Conservation (phyloP, 148 eudicot genomes). For the Nyssa sinensis region DNA sequence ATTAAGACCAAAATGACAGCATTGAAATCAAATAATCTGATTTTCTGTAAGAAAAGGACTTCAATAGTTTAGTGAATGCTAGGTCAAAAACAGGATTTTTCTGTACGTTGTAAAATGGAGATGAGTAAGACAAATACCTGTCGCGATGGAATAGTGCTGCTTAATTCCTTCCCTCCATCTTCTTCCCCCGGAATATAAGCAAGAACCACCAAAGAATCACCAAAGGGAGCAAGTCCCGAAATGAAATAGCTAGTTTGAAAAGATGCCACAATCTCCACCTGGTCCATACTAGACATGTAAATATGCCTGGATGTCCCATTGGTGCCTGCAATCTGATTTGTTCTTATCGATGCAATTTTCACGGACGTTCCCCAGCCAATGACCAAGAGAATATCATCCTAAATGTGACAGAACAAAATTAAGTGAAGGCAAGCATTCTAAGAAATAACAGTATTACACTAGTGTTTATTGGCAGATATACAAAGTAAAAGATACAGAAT, state of each 20-base stretch:
- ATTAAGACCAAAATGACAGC: background rate
- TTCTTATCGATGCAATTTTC: constrained; percentile 74
- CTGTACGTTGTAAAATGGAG: background rate
- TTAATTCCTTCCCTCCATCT: constrained; percentile 82
- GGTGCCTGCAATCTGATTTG: constrained; percentile 40
- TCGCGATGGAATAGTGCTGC: constrained; percentile 68
- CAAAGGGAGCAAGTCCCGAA: constrained; percentile 97
- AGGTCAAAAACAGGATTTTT: background rate
- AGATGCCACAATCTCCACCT: constrained; percentile 96
- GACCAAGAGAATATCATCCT: constrained; percentile 87
- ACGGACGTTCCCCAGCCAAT: constrained; percentile 99
- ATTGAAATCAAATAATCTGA: background rate
- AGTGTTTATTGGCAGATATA: background rate
- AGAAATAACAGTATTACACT: background rate
- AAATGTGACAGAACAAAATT: constrained; percentile 31
- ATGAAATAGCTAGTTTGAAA: constrained; percentile 89
- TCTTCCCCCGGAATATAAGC: constrained; percentile 88
- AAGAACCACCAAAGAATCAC: constrained; percentile 84
- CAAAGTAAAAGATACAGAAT: background rate
- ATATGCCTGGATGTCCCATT: constrained; percentile 65
- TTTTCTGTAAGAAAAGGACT: too few species aligned
- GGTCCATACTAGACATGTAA: constrained; percentile 47
- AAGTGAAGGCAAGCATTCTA: constrained; percentile 24
- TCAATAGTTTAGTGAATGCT: too few species aligned
- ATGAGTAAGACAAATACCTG: constrained; percentile 54